Conservation (phyloP, 495 filamentous ascomycete species). For the Aspergillus homomorphus region DNA sequence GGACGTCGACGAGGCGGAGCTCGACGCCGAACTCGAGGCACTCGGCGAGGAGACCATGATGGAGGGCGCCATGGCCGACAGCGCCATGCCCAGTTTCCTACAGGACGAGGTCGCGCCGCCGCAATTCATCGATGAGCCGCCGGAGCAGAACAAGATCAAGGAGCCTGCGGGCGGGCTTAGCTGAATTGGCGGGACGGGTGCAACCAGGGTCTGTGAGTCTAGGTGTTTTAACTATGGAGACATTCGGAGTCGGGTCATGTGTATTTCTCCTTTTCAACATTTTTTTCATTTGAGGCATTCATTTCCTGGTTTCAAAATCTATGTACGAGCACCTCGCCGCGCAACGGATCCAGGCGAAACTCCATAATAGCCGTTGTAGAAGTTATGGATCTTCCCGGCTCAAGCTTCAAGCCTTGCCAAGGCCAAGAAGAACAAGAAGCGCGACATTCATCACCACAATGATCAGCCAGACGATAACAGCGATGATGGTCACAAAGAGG, state of each 20-base stretch:
- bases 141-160: constrained; percentile 70
- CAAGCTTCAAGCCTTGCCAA: constrained; percentile 45
- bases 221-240: constrained; percentile 11
- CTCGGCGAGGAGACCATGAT: constrained; percentile 87
- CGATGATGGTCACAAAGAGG: constrained; percentile 52
- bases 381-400: not conserved
- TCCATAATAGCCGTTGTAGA: not conserved
- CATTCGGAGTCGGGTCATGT: constrained; percentile 22
- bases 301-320: not conserved
- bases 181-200: constrained; percentile 15
- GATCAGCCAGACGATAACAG: constrained; percentile 61
- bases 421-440: constrained; percentile 63
- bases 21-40: constrained; percentile 95
- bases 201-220: constrained; percentile 5
- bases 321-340: not conserved
- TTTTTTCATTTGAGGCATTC: constrained; percentile 1
- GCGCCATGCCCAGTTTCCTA: constrained; percentile 79
- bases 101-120: constrained; percentile 76
- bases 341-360: not conserved
- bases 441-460: constrained; percentile 73
- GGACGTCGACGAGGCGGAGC: constrained; percentile 95
- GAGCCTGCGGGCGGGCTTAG: constrained; percentile 53
- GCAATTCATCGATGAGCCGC: constrained; percentile 83
- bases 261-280: constrained; percentile 1
- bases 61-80: constrained; percentile 55